Percentiles rank a stretch among this genome's conserved stretches.
Evolutionary conservation across 177 flowering plant genomes (phyloP).

Genomic region (Telopea speciosissima): DNA sequence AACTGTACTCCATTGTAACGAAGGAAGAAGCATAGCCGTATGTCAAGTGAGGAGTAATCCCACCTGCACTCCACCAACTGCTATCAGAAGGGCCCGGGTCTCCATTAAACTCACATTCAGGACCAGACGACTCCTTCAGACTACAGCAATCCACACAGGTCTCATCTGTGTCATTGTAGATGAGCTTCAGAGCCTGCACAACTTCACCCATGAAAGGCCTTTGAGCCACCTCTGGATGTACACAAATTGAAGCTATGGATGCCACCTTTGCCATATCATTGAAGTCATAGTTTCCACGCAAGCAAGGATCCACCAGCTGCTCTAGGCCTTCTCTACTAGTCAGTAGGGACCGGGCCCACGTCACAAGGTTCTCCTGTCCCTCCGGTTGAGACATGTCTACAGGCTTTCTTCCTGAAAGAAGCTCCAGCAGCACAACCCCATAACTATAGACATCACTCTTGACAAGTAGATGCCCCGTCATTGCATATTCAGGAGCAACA

Average conservation of each 20-base stretch:
- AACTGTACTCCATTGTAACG: constrained; percentile 87
- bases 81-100: constrained; percentile 57
- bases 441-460: constrained; percentile 94
- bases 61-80: constrained; percentile 78
- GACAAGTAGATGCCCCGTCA: constrained; percentile 95
- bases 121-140: constrained; percentile 63
- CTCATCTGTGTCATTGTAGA: constrained; percentile 74
- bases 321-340: constrained; percentile 73
- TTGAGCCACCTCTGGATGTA: constrained; percentile 88
- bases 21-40: constrained; percentile 76
- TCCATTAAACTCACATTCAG: constrained; percentile 57
- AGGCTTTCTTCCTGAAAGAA: constrained; percentile 86
- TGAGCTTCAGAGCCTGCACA: constrained; percentile 88
- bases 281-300: constrained; percentile 62
- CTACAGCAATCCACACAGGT: constrained; percentile 61
- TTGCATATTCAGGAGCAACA: constrained; percentile 98
- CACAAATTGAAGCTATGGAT: constrained; percentile 92
- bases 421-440: constrained; percentile 86
- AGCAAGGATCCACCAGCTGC: constrained; percentile 72
- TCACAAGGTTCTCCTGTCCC: constrained; percentile 94
- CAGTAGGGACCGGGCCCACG: constrained; percentile 91
- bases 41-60: constrained; percentile 48
- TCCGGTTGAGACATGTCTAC: constrained; percentile 94
- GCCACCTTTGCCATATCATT: constrained; percentile 92
- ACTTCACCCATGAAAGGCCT: constrained; percentile 99